Evolutionary conservation across 768 basidiomycete genomes (phyloP).

Genomic region (Tricholoma terreum): DNA sequence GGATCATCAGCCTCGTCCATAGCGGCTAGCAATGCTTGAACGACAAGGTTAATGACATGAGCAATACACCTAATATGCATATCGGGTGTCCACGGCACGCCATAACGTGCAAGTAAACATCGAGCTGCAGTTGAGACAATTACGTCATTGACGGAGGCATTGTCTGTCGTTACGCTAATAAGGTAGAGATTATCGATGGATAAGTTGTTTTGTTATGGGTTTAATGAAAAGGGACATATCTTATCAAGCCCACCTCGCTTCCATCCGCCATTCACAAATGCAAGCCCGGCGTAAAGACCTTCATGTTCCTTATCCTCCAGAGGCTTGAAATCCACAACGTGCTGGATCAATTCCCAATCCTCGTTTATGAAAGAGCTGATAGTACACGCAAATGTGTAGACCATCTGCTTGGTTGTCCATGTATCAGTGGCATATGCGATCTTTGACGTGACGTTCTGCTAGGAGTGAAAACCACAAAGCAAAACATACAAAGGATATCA

Average conservation of each 20-base stretch:
- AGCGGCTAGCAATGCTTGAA: conserved; percentile 19
- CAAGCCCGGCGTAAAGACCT: conserved; percentile 29
- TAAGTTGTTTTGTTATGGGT: not conserved
- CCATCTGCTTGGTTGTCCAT: not conserved
- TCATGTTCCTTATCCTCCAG: conserved; percentile 32
- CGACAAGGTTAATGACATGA: conserved; percentile 36
- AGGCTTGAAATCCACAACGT: conserved; percentile 29
- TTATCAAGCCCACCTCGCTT: conserved; percentile 27
- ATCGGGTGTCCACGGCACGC: conserved; percentile 19
- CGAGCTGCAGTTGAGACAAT: conserved; percentile 20
- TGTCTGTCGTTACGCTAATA: conserved; percentile 25
- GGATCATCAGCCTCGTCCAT: conserved; percentile 3
- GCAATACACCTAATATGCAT: conserved; percentile 29
- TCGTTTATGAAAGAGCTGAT: conserved; percentile 22
- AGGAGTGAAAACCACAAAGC: too few relatives aligned
- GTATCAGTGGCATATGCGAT: not conserved
- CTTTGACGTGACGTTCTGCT: not conserved
- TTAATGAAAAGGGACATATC: conserved; percentile 26
- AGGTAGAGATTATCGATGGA: conserved; percentile 6
- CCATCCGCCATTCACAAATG: conserved; percentile 22
- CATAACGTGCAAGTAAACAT: conserved; percentile 20
- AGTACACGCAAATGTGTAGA: not conserved
- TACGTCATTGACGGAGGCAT: conserved; percentile 34
- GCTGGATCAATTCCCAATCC: conserved; percentile 32
- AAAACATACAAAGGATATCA: too few relatives aligned